These are phyloP conservation scores for Candida nonsorbophila DNA, from an alignment of 805 yeast genomes.

Conservation along the genomic window DNA sequence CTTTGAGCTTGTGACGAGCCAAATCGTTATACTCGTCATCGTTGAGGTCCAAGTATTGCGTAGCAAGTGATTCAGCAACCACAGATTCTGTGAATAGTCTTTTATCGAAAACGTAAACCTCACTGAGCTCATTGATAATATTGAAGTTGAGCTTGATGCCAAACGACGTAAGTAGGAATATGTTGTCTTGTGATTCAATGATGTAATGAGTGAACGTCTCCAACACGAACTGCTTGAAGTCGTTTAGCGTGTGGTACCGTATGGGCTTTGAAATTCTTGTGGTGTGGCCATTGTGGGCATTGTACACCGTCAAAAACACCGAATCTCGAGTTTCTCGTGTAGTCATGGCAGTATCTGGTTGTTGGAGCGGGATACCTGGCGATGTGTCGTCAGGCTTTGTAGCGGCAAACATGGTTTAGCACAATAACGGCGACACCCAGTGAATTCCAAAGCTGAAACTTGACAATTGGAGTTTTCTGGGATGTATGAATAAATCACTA, in stretches of 20 bases:
- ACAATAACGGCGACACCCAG: too few species aligned
- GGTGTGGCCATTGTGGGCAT: conserved; percentile 33
- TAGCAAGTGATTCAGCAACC: conserved; percentile 7
- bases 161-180: conserved; percentile 58
- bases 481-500: too few species aligned
- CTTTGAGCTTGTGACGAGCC: too few species aligned
- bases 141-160: conserved; percentile 57
- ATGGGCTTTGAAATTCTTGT: conserved; percentile 35
- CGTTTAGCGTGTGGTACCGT: conserved; percentile 28
- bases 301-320: conserved; percentile 26
- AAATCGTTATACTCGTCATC: neutral
- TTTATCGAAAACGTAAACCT: conserved; percentile 61
- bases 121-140: conserved; percentile 46
- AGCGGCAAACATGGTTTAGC: too few species aligned
- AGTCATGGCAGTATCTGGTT: too few species aligned
- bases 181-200: conserved; percentile 19
- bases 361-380: too few species aligned
- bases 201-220: conserved; percentile 19
- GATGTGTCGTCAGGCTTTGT: too few species aligned
- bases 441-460: too few species aligned
- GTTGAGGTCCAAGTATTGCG: too few species aligned
- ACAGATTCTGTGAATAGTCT: conserved; percentile 53
- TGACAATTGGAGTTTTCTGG: too few species aligned
- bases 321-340: too few species aligned
- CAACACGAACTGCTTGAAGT: conserved; percentile 24